Percentiles rank a stretch among this genome's conserved stretches.
These are phyloP conservation scores for Austroboletus eburneus DNA, from an alignment of 768 basidiomycete genomes.

Conservation along the genomic window DNA sequence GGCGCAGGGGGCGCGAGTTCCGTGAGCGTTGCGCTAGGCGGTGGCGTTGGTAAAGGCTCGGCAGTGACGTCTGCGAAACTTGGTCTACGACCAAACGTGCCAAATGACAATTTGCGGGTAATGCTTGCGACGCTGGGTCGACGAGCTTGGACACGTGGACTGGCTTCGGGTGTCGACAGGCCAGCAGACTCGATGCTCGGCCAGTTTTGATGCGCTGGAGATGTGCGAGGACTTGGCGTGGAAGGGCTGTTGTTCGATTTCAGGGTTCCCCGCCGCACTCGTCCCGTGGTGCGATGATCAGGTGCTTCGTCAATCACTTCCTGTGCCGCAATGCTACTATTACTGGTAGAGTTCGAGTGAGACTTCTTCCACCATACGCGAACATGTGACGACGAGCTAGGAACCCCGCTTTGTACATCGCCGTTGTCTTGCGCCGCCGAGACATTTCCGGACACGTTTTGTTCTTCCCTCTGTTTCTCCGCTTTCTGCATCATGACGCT, in stretches of 20 bases:
- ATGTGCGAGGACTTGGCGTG: constrained; percentile 19
- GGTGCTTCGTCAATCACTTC: constrained; percentile 7
- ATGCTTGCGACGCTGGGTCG: constrained; percentile 29
- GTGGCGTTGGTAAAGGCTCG: constrained; percentile 18
- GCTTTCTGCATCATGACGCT: constrained; percentile 18
- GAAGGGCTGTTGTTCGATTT: constrained; percentile 11
- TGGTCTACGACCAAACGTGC: constrained; percentile 23
- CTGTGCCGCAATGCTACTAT: constrained; percentile 9
- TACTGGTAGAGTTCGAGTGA: constrained; percentile 7
- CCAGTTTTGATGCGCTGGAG: constrained; percentile 18
- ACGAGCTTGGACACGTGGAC: constrained; percentile 9
- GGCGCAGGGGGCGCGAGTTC: constrained; percentile 18
- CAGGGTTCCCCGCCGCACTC: constrained; percentile 6
- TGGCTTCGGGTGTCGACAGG: constrained; percentile 4
- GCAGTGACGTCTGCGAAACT: constrained; percentile 21
- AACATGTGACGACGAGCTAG: constrained; percentile 13
- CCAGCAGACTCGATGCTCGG: constrained; percentile 20
- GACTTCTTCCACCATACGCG: constrained; percentile 33
- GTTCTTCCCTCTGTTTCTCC: constrained; percentile 21
- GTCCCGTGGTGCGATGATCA: constrained; percentile 4
- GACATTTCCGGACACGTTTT: constrained; percentile 1
- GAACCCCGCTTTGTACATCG: constrained; percentile 4
- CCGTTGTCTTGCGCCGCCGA: neutral
- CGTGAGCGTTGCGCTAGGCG: constrained; percentile 9
- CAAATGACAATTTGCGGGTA: constrained; percentile 31